A percentile compares a stretch with the other conserved stretches of the same genome.
Evolutionary conservation across 176 grass and related monocot genomes (phyloP).

Genomic region (Triticum aestivum): IWGSC_CS_RefSeq_v2.1 NC_057801.1:408833848-408834347

Average conservation of each 20-base stretch:
- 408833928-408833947: background rate
- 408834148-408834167: background rate
- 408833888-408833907: background rate
- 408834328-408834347: background rate
- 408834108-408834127: background rate
- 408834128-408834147: background rate
- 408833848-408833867: background rate
- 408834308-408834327: background rate
- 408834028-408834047: background rate
- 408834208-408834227: background rate
- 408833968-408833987: background rate
- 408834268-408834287: background rate
- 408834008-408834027: background rate
- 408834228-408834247: background rate
- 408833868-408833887: background rate
- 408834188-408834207: background rate
- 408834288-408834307: background rate
- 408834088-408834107: background rate
- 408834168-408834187: background rate
- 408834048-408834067: background rate
- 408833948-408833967: background rate
- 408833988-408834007: background rate
- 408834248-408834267: background rate
- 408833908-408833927: background rate
- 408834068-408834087: background rate